Conservation (phyloP, 2,329 filamentous ascomycete species). For the Sclerotiophoma versabilis region DNA sequence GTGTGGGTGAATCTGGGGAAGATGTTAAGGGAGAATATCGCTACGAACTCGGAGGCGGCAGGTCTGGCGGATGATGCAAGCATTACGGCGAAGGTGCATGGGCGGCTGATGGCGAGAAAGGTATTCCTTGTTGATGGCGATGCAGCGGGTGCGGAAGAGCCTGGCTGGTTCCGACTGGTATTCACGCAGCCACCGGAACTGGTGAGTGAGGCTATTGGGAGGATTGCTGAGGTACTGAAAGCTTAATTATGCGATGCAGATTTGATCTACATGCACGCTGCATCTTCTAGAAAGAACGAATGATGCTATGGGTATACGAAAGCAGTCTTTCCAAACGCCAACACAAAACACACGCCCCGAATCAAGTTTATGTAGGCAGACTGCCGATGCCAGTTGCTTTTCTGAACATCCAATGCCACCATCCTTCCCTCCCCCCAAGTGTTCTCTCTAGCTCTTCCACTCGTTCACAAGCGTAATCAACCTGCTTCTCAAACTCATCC, state of each 20-base stretch:
- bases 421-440: conserved; percentile 43
- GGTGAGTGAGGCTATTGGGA: neutral
- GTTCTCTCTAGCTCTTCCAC: conserved; percentile 66
- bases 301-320: conserved; percentile 5
- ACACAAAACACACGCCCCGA: neutral
- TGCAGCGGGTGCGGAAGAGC: conserved; percentile 53
- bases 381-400: conserved; percentile 38
- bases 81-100: conserved; percentile 57
- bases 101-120: conserved; percentile 55
- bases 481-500: conserved; percentile 76
- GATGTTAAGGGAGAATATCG: conserved; percentile 15
- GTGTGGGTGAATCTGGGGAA: conserved; percentile 50
- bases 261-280: neutral
- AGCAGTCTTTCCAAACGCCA: neutral
- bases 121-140: conserved; percentile 61
- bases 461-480: conserved; percentile 52
- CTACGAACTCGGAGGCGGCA: neutral
- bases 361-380: conserved; percentile 8
- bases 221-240: neutral
- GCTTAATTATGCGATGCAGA: no score
- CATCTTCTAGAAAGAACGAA: neutral
- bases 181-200: conserved; percentile 42
- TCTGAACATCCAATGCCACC: conserved; percentile 43
- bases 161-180: conserved; percentile 64
- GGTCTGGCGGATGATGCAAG: conserved; percentile 32